Evolutionary conservation across 441 rosid species (phyloP).

Genomic region (Capsella rubella): DNA sequence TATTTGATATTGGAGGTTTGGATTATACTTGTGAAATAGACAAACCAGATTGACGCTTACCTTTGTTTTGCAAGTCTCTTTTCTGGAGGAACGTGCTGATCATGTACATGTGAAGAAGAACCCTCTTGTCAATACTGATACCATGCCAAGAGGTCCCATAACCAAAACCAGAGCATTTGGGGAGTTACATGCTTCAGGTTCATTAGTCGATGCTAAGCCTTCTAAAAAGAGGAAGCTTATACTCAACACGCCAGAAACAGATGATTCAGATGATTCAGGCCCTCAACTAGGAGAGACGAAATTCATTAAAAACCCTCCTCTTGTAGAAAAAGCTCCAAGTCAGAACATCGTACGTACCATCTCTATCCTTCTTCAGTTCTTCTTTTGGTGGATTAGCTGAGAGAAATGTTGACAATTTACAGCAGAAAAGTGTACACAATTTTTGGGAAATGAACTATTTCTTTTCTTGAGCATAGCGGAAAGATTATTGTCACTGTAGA

Average conservation of each 20-base stretch:
- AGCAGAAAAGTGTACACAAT: background rate
- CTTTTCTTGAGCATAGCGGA: slow-evolving; percentile 4
- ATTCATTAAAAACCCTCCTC: slow-evolving; percentile 3
- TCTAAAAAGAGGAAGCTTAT: slow-evolving; percentile 35
- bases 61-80: slow-evolving; percentile 29
- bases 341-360: slow-evolving; percentile 26
- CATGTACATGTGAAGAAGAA: slow-evolving; percentile 30
- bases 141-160: slow-evolving; percentile 9
- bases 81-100: slow-evolving; percentile 16
- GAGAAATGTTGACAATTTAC: slow-evolving; percentile 12
- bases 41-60: slow-evolving; percentile 25
- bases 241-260: slow-evolving; percentile 28
- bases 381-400: slow-evolving; percentile 16
- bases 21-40: slow-evolving; percentile 14
- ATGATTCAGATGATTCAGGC: slow-evolving; percentile 8
- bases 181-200: slow-evolving; percentile 26
- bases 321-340: slow-evolving; percentile 29
- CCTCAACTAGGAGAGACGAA: slow-evolving; percentile 30
- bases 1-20: too few species aligned
- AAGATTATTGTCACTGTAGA: slow-evolving; percentile 1
- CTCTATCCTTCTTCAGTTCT: slow-evolving; percentile 12
- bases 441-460: background rate
- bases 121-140: slow-evolving; percentile 29
- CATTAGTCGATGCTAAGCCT: slow-evolving; percentile 24
- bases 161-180: slow-evolving; percentile 25